phyloP scores from a whole-genome alignment of 768 basidiomycete species.

The Mycena indigotica region DNA sequence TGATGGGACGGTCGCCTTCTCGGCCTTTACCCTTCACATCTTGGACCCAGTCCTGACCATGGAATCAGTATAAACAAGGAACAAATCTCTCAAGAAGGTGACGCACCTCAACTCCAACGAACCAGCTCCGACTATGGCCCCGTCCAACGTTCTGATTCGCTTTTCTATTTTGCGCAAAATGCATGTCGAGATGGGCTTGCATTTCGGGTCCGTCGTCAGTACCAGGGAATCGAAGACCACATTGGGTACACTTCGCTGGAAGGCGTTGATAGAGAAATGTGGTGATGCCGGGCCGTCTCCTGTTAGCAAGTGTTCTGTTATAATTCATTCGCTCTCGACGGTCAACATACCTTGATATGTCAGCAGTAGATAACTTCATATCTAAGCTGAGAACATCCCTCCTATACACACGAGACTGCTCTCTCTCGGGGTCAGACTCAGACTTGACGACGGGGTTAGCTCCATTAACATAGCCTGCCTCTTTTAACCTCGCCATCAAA shows the following conservation, averaged over 20 bases:
- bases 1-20: constrained; percentile 50
- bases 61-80: not conserved
- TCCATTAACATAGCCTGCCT: constrained; percentile 73
- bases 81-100: no score
- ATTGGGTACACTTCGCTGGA: constrained; percentile 88
- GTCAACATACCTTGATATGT: constrained; percentile 65
- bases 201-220: constrained; percentile 72
- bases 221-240: constrained; percentile 85
- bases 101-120: constrained; percentile 77
- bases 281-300: constrained; percentile 61
- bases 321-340: not conserved
- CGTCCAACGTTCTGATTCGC: constrained; percentile 76
- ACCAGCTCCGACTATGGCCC: constrained; percentile 91
- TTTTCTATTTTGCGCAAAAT: constrained; percentile 91
- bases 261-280: constrained; percentile 76
- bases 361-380: constrained; percentile 65
- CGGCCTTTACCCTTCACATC: constrained; percentile 77
- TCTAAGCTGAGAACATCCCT: constrained; percentile 58
- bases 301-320: constrained; percentile 29
- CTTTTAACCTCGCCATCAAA: constrained; percentile 69
- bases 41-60: constrained; percentile 81
- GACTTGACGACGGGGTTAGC: constrained; percentile 39
- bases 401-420: constrained; percentile 60
- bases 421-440: constrained; percentile 44
- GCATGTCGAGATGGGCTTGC: constrained; percentile 93